phyloP scores from a whole-genome alignment of 805 yeast genomes.

The Priceomyces castillae region DNA sequence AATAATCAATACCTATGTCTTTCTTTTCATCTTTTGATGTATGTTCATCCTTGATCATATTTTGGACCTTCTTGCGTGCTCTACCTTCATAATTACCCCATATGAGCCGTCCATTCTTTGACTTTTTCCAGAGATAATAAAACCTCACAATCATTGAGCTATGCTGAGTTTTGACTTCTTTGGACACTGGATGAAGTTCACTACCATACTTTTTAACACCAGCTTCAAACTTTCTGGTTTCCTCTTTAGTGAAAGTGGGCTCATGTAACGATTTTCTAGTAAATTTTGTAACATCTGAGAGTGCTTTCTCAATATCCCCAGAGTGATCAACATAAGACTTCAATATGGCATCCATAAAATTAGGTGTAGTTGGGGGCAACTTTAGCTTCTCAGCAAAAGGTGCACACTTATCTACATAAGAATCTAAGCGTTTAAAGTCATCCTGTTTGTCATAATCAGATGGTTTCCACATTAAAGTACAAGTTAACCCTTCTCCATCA shows the following conservation, averaged over 20 bases:
- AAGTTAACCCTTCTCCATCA: constrained; percentile 49
- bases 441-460: constrained; percentile 28
- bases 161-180: constrained; percentile 71
- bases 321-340: constrained; percentile 49
- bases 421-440: constrained; percentile 41
- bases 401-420: constrained; percentile 53
- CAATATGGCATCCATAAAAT: constrained; percentile 75
- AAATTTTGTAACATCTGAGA: constrained; percentile 41
- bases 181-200: constrained; percentile 70
- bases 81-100: constrained; percentile 85
- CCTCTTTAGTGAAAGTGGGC: constrained; percentile 69
- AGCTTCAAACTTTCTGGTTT: constrained; percentile 65
- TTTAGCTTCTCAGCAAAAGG: constrained; percentile 55
- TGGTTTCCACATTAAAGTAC: constrained; percentile 64
- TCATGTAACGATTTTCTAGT: constrained; percentile 64
- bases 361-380: constrained; percentile 65
- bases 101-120: constrained; percentile 65
- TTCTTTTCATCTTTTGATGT: constrained; percentile 11
- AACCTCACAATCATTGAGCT: constrained; percentile 78
- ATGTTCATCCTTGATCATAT: constrained; percentile 13
- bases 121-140: constrained; percentile 91
- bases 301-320: constrained; percentile 53
- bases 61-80: constrained; percentile 54
- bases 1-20: constrained; percentile 33
- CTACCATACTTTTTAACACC: constrained; percentile 73